Conservation (phyloP, 2,329 filamentous ascomycete species). For the Trichoderma afroharzianum region DNA sequence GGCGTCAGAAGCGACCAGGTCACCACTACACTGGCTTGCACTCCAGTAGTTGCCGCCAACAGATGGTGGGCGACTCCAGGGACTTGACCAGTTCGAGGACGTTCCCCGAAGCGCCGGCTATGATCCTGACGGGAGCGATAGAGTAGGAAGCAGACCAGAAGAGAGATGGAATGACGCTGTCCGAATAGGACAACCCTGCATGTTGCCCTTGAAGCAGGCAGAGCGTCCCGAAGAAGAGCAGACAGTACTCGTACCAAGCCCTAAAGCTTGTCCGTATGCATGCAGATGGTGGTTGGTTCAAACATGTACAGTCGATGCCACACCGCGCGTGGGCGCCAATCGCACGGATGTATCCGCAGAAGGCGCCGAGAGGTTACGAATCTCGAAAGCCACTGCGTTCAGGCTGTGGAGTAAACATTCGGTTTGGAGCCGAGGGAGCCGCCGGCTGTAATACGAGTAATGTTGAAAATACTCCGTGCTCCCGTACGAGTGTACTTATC, state of each 20-base stretch:
- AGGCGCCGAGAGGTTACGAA: constrained; percentile 31
- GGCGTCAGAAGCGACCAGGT: constrained; percentile 17
- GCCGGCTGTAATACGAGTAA: constrained; percentile 24
- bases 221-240: not conserved
- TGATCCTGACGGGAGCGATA: constrained; percentile 19
- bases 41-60: constrained; percentile 2
- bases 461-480: not conserved
- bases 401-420: constrained; percentile 28
- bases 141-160: not conserved
- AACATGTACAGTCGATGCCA: constrained; percentile 22
- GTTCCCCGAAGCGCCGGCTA: constrained; percentile 28
- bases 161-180: not conserved
- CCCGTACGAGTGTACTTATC: not conserved
- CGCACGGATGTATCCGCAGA: constrained; percentile 33
- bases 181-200: constrained; percentile 22
- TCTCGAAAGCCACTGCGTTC: constrained; percentile 19
- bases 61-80: not conserved
- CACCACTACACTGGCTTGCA: constrained; percentile 7
- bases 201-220: constrained; percentile 23
- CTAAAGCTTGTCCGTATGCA: constrained; percentile 18
- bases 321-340: constrained; percentile 33
- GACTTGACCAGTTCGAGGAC: constrained; percentile 30
- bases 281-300: constrained; percentile 25
- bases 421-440: constrained; percentile 39
- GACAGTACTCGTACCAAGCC: constrained; percentile 8